Evolutionary conservation across 2,329 filamentous ascomycete genomes (phyloP), one percentile per base, ranked within the genome.

Genomic region (Aspergillus bombycis): DNA sequence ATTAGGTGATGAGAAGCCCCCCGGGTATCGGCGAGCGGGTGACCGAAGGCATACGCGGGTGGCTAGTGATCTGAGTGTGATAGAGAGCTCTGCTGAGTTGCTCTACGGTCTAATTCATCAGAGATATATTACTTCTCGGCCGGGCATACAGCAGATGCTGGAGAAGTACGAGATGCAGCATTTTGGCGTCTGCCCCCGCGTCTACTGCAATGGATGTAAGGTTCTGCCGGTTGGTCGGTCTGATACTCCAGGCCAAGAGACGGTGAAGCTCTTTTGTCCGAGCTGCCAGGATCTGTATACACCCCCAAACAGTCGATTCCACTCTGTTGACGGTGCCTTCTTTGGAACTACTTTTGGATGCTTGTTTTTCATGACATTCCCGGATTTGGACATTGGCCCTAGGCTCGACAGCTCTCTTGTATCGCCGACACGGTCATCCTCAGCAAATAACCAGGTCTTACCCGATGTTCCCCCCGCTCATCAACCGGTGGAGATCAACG

Each of bases 51-150:
- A 94, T 75, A 88, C 91, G 75, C 89, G 94, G 68, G 93, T 97
- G 82, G 91, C 93, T 5, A 96, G 92, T 75, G 94, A 99, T 77
- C 84, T 97, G 53, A 96, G 93, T 64, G 91, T 97, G 68, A 97
- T 99, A 74, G 95, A 99, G 81, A 96, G 91, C 68, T 97, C 93
- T 0, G 94, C 95, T n/a, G 95, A 99, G 82, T 89, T 98, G 82
- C 89, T 99, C 28, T 99, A 99, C 81, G 95, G 95, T 46, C 87
- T 99, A 64, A 99, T 99, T 78, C 95, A 99, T 81, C 95, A 98
- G 79, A 91, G 95, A 62, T 99, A 97, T 80, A 98, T 99, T 81
- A 98, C 94, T 74, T 97, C 94, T 28, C 88, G 95, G 63, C 93
- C 92, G 2, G 95, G 95, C 58, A 98, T 99, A 73, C 94, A 98